Percentiles rank a stretch among this genome's conserved stretches.
Conservation (phyloP, 805 yeast genomes). For the Candida pini region DNA sequence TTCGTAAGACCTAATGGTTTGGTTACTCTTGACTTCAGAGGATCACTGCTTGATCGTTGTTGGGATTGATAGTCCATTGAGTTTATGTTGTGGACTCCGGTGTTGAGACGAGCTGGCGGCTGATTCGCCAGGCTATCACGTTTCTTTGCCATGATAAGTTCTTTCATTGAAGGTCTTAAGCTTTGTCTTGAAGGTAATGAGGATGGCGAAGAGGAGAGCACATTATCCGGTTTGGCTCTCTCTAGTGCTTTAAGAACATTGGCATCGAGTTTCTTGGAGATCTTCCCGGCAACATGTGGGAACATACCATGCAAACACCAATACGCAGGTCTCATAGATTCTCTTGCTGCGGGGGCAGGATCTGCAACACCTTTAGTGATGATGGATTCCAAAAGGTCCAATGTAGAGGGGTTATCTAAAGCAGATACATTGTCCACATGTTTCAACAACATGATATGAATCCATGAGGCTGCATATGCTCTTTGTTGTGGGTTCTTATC, state of each 20-base stretch:
- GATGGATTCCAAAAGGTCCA: slow-evolving; percentile 44
- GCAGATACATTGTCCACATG: slow-evolving; percentile 33
- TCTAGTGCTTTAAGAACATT: slow-evolving; percentile 56
- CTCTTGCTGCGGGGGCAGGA: slow-evolving; percentile 77
- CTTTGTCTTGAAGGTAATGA: slow-evolving; percentile 9
- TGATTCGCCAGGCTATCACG: too few species aligned
- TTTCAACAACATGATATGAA: slow-evolving; percentile 54
- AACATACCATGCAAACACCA: slow-evolving; percentile 61
- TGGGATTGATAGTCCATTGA: slow-evolving; percentile 4
- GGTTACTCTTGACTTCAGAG: slow-evolving; percentile 3
- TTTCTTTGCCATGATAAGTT: slow-evolving; percentile 38
- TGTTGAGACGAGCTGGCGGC: too few species aligned
- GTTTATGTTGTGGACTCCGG: slow-evolving; percentile 14
- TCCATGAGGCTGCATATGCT: slow-evolving; percentile 62
- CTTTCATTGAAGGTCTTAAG: slow-evolving; percentile 43
- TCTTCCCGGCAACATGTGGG: slow-evolving; percentile 44
- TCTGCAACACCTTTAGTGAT: slow-evolving; percentile 63
- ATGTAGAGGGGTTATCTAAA: slow-evolving; percentile 27
- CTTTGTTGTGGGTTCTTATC: slow-evolving; percentile 75
- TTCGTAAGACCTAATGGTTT: too few species aligned
- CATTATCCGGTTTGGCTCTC: slow-evolving; percentile 42
- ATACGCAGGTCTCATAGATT: slow-evolving; percentile 61
- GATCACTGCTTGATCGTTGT: slow-evolving; percentile 7
- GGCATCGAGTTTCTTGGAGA: slow-evolving; percentile 34
- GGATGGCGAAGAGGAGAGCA: slow-evolving; percentile 9